Base-by-base conservation (phyloP, 768 basidiomycete species). In the Lyophyllum decastes region DNA sequence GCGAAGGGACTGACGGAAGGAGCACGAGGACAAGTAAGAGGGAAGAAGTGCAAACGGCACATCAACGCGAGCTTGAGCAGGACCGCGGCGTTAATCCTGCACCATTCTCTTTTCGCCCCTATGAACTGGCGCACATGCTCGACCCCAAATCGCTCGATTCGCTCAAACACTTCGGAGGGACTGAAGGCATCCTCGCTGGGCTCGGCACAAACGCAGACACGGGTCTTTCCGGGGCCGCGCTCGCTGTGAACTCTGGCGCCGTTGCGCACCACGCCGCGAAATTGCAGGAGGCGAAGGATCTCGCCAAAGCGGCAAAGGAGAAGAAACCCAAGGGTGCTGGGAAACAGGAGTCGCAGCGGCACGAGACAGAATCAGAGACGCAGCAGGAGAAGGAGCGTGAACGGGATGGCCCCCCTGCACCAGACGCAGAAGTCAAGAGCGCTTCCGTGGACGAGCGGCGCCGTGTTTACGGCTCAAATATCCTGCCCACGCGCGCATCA, bases 131-230 rank as follows among this genome's bases (percentile, higher is more conserved):
- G 0, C 83, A 85, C 58, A 82, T 97, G 52, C 85, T 98, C 35
- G 95, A 98, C 68, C 94, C 95, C 9, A 98, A 97, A 74, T 88
- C 78, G 60, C 61, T 95, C 11, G 81, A 87, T 2, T 69, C 78
- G 14, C 81, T 99, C 30, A 76, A 76, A 17, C 72, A 71, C 11
- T 78, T 96, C 34, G 95, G 94, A 19, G 97, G 97, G 41, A 75
- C 81, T 8, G 63, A 77, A 0, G 84, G 81, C 8, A 68, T 98
- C 12, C 72, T 96, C 12, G 72, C 75, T 1, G 89, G 92, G 5
- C 82, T 98, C 8, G 92, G 92, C 12, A 88, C 92, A 0, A 73
- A 90, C 60, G 64, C 70, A 2, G 74, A 79, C 2, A 73, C 61
- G 24, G 89, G 90, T 14, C 70, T 84, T 3, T 68, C 73, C 10